Conservation (phyloP, 805 yeast species). For the Starmerella apis region DNA sequence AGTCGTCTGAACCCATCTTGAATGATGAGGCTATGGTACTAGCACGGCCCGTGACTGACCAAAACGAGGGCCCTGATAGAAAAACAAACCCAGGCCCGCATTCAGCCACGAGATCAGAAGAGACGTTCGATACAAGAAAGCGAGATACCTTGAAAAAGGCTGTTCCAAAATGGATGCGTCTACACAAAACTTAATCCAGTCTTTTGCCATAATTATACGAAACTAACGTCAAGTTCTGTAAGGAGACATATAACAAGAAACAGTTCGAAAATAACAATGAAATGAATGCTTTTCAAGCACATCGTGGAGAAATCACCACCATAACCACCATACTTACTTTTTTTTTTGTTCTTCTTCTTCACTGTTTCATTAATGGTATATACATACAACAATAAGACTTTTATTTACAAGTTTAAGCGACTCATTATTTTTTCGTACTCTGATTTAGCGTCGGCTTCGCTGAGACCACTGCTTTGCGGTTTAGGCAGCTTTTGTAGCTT, state of each 20-base stretch:
- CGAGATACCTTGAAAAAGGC: slow-evolving; percentile 2
- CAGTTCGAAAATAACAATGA: too few species aligned
- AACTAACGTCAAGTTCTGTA: too few species aligned
- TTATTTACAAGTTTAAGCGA: too few species aligned
- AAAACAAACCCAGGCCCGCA: too few species aligned
- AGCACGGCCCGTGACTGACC: neutral
- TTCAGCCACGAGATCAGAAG: neutral
- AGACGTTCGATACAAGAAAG: neutral
- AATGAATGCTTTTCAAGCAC: too few species aligned
- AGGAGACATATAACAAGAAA: too few species aligned
- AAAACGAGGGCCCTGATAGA: too few species aligned
- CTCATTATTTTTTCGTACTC: neutral
- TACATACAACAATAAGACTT: too few species aligned
- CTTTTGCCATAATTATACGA: neutral
- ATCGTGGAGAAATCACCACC: too few species aligned
- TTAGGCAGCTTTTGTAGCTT: neutral
- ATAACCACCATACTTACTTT: too few species aligned
- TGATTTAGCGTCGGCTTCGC: neutral
- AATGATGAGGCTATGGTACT: slow-evolving; percentile 18
- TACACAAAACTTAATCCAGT: slow-evolving; percentile 16
- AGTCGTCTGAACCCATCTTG: slow-evolving; percentile 13
- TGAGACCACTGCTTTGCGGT: neutral
- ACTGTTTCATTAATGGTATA: too few species aligned
- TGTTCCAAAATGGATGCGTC: slow-evolving; percentile 26
- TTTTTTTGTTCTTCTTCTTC: too few species aligned